Evolutionary conservation across 192 early-diverging fungal species (phyloP).

Genomic region (Allomyces javanicus): DNA sequence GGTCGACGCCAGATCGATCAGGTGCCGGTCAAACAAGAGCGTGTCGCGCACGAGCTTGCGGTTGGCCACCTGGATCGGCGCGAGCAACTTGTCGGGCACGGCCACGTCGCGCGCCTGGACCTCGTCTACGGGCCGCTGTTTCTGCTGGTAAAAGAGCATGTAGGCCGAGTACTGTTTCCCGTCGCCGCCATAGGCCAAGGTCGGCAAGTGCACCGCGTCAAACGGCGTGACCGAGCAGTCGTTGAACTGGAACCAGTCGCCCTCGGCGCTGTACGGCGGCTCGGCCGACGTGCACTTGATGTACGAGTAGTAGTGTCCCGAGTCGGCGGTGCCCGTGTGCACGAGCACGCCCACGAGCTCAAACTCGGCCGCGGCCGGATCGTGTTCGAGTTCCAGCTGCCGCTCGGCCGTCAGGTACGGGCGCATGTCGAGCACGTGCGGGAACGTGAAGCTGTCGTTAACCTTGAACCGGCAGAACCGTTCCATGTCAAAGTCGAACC

Average conservation of each 20-base stretch:
- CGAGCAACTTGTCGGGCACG: constrained; percentile 13
- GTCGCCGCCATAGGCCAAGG: constrained; percentile 20
- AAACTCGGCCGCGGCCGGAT: constrained; percentile 15
- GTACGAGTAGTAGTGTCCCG: constrained; percentile 35
- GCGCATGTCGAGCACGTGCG: constrained; percentile 28
- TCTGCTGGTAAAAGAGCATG: constrained; percentile 27
- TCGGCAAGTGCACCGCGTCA: constrained; percentile 22
- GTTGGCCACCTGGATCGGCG: constrained; percentile 17
- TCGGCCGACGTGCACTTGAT: constrained; percentile 15
- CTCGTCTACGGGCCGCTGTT: neutral
- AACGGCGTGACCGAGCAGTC: constrained; percentile 28
- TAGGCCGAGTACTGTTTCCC: constrained; percentile 32
- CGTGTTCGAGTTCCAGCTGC: constrained; percentile 16
- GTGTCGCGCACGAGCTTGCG: constrained; percentile 13
- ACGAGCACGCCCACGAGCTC: constrained; percentile 33
- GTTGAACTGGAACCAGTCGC: constrained; percentile 28
- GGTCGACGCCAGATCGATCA: no score
- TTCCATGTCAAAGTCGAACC: constrained; percentile 39
- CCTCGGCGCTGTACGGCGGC: neutral
- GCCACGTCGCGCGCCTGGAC: neutral
- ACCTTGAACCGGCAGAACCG: constrained; percentile 32
- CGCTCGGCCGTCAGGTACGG: constrained; percentile 21
- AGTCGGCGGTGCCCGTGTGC: constrained; percentile 36
- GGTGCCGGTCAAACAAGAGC: constrained; percentile 14
- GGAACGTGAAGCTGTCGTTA: constrained; percentile 39